These are phyloP conservation scores for Schizochytrium sp. DNA, from an alignment of 108 stramenopile species.

Conservation along the genomic window DNA sequence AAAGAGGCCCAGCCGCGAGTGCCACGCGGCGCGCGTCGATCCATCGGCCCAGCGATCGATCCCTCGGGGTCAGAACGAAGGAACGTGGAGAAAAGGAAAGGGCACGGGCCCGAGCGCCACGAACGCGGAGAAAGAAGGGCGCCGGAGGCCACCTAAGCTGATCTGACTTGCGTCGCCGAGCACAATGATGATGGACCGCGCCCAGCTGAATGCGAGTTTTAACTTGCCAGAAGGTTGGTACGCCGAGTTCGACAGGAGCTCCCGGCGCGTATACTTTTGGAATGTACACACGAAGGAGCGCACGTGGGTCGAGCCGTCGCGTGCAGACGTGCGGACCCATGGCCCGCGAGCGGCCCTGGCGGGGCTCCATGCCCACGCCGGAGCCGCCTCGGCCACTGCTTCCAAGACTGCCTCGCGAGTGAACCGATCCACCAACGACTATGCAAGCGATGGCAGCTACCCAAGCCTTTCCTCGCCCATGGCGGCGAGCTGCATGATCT, in stretches of 20 bases:
- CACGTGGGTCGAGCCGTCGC: background rate
- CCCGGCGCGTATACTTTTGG: background rate
- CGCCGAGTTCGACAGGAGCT: background rate
- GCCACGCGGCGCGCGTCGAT: too few species aligned
- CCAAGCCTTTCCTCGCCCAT: background rate
- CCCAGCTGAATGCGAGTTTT: background rate
- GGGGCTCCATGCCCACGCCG: background rate
- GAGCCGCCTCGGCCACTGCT: background rate
- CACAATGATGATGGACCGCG: background rate
- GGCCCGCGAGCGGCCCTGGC: background rate
- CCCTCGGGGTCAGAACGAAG: too few species aligned
- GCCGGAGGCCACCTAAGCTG: too few species aligned
- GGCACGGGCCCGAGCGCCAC: too few species aligned
- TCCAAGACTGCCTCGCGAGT: background rate
- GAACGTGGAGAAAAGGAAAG: too few species aligned
- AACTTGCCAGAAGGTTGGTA: background rate
- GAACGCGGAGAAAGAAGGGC: too few species aligned
- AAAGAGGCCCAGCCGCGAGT: too few species aligned
- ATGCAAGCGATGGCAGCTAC: background rate
- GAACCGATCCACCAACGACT: background rate
- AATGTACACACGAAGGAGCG: slow-evolving; percentile 13
- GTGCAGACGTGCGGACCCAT: background rate
- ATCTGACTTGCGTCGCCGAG: too few species aligned
- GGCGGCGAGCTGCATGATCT: background rate
- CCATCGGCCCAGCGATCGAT: too few species aligned